Conservation (phyloP, 345 rosid genomes). For the Brassica cretica region DNA sequence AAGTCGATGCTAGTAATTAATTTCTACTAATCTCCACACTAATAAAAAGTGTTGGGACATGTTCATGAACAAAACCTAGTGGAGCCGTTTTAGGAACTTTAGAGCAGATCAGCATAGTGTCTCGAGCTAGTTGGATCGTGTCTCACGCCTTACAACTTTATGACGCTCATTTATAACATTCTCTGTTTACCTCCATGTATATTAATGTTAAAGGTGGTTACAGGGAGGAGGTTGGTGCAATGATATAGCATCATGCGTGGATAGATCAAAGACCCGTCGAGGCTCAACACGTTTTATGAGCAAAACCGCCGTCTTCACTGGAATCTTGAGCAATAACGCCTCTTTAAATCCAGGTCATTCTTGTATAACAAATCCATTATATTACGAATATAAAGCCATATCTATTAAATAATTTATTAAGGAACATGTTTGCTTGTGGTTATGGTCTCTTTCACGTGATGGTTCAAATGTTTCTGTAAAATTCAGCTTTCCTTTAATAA, state of each 20-base stretch:
- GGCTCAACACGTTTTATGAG: slow-evolving; percentile 83
- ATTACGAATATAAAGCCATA: background rate
- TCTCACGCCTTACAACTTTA: slow-evolving; percentile 15
- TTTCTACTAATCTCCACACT: background rate
- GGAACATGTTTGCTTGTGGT: slow-evolving; percentile 32
- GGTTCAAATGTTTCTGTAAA: slow-evolving; percentile 28
- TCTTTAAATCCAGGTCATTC: slow-evolving; percentile 79
- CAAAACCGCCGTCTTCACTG: slow-evolving; percentile 64
- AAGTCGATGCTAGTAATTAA: background rate
- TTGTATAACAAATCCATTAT: background rate
- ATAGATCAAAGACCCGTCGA: slow-evolving; percentile 66
- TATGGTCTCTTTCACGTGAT: slow-evolving; percentile 39
- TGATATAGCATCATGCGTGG: slow-evolving; percentile 71
- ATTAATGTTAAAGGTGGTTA: background rate
- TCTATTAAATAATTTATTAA: background rate
- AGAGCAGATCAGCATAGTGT: slow-evolving; percentile 16
- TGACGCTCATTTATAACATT: background rate
- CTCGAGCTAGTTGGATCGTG: slow-evolving; percentile 32
- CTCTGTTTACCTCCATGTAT: background rate
- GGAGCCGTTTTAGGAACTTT: slow-evolving; percentile 20
- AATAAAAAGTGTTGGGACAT: background rate
- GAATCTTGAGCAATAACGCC: slow-evolving; percentile 78
- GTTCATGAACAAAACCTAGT: background rate
- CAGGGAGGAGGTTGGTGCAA: slow-evolving; percentile 99
- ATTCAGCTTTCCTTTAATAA: slow-evolving; percentile 9